These are phyloP conservation scores for Phytophthora podocarpi DNA, from an alignment of 352 stramenopile genomes.

Conservation along the genomic window DNA sequence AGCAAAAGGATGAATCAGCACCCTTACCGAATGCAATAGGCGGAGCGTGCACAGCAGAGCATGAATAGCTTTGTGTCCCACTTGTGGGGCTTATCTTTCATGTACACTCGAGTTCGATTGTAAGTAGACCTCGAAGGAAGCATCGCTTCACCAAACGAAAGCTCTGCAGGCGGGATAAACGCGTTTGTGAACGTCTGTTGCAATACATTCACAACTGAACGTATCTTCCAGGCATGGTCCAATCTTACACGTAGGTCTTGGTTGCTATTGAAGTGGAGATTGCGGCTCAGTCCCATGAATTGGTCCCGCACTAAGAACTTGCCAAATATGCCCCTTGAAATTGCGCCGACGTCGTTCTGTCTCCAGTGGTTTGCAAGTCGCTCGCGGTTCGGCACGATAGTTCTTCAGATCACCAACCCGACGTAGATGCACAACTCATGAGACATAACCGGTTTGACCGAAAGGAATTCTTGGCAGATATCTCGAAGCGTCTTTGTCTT, in stretches of 20 bases:
- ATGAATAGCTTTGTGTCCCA: slow-evolving; percentile 14
- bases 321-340: slow-evolving; percentile 17
- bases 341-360: neutral
- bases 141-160: slow-evolving; percentile 18
- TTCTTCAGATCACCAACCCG: neutral
- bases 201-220: neutral
- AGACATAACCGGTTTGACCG: neutral
- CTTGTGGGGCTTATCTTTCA: slow-evolving; percentile 18
- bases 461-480: slow-evolving; percentile 3
- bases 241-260: neutral
- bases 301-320: slow-evolving; percentile 1
- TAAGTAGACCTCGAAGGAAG: slow-evolving; percentile 2
- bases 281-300: slow-evolving; percentile 8
- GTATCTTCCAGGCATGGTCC: slow-evolving; percentile 6
- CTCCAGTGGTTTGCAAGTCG: slow-evolving; percentile 6
- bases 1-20: neutral
- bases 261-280: slow-evolving; percentile 21
- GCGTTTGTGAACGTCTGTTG: neutral
- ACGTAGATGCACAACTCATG: slow-evolving; percentile 13
- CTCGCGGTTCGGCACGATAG: slow-evolving; percentile 3
- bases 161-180: neutral
- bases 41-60: slow-evolving; percentile 4
- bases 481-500: slow-evolving; percentile 4
- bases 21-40: slow-evolving; percentile 19
- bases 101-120: slow-evolving; percentile 11